phyloP scores from a whole-genome alignment of 257 asterid species.

The Ehretia macrophylla region DNA sequence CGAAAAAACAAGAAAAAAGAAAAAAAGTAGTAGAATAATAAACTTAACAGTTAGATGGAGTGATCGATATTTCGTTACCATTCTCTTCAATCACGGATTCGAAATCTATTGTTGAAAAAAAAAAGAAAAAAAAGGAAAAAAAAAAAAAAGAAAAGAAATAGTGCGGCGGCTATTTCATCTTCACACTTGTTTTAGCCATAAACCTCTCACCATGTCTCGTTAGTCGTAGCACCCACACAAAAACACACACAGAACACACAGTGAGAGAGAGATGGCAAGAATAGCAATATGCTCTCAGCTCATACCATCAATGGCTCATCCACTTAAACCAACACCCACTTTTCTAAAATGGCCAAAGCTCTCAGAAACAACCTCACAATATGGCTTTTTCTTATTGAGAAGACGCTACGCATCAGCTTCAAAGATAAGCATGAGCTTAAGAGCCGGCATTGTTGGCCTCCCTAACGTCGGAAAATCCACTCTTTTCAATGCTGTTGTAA shows the following conservation, averaged over 20 bases:
- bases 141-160: too few species aligned
- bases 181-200: too few species aligned
- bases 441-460: conserved; percentile 97
- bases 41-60: too few species aligned
- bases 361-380: conserved; percentile 34
- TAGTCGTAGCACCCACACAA: too few species aligned
- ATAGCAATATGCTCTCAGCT: conserved; percentile 45
- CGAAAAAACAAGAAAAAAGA: too few species aligned
- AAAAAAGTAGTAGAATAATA: too few species aligned
- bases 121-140: too few species aligned
- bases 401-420: conserved; percentile 59
- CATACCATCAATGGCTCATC: conserved; percentile 48
- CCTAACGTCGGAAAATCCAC: conserved; percentile 98
- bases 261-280: conserved; percentile 53
- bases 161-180: too few species aligned
- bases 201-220: too few species aligned
- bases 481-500: conserved; percentile 94
- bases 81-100: too few species aligned
- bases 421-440: conserved; percentile 81
- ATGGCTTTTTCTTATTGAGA: conserved; percentile 23
- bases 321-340: conserved; percentile 27
- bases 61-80: too few species aligned
- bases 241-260: background rate
- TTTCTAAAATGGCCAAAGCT: conserved; percentile 6
- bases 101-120: too few species aligned